These are phyloP conservation scores for Leccinum truebloodii DNA, from an alignment of 768 basidiomycete genomes.

Conservation along the genomic window DNA sequence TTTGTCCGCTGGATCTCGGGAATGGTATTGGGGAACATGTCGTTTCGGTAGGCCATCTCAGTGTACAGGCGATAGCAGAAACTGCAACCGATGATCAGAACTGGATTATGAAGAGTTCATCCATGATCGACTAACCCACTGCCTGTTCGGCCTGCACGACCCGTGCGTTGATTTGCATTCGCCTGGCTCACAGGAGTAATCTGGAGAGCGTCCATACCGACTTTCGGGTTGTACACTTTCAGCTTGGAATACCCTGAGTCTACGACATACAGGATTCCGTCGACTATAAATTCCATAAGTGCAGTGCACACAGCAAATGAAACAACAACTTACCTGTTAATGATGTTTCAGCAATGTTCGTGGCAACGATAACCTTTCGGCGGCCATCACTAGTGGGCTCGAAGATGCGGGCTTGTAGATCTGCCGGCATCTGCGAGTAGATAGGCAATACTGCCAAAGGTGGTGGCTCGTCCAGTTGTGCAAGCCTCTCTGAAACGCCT, in stretches of 20 bases:
- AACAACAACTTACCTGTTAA: slow-evolving; percentile 65
- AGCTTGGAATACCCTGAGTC: slow-evolving; percentile 97
- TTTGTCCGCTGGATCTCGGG: slow-evolving; percentile 99
- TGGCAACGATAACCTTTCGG: slow-evolving; percentile 96
- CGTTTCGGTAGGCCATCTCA: slow-evolving; percentile 95
- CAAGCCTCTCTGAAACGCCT: slow-evolving; percentile 69
- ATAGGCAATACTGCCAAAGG: slow-evolving; percentile 91
- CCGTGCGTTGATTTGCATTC: slow-evolving; percentile 95
- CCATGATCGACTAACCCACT: slow-evolving; percentile 64
- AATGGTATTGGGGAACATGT: slow-evolving; percentile 93
- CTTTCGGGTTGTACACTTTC: slow-evolving; percentile 98
- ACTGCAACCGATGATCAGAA: slow-evolving; percentile 38
- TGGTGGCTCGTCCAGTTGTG: slow-evolving; percentile 88
- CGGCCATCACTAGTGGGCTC: slow-evolving; percentile 92
- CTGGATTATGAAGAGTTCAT: neutral
- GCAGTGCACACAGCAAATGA: neutral
- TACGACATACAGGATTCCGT: slow-evolving; percentile 96
- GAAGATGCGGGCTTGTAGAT: slow-evolving; percentile 97
- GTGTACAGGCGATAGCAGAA: slow-evolving; percentile 97
- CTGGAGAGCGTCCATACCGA: slow-evolving; percentile 98
- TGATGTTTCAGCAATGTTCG: slow-evolving; percentile 98
- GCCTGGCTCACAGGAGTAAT: slow-evolving; percentile 99
- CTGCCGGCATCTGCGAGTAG: slow-evolving; percentile 99
- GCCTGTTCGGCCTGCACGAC: slow-evolving; percentile 94
- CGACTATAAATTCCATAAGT: slow-evolving; percentile 53